These are phyloP conservation scores for Mycena crocata DNA, from an alignment of 768 basidiomycete species.

Conservation along the genomic window DNA sequence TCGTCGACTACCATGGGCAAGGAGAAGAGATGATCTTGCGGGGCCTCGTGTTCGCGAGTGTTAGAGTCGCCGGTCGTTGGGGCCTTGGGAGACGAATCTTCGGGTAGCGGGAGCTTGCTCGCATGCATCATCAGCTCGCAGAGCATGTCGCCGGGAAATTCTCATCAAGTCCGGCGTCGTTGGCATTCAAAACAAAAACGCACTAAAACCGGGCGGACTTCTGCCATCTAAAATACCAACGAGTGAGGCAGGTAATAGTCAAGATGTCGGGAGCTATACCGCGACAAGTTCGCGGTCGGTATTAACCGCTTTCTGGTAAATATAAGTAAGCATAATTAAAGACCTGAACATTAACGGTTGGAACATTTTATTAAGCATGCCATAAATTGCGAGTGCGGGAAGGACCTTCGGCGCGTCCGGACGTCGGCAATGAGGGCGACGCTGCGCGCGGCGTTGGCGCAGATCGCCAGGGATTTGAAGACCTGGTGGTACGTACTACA, in stretches of 20 bases:
- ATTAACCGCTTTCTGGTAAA: slow-evolving; percentile 48
- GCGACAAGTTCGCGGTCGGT: slow-evolving; percentile 50
- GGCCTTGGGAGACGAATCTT: not conserved
- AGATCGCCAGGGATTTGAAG: slow-evolving; percentile 68
- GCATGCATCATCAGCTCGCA: slow-evolving; percentile 24
- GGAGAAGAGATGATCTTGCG: slow-evolving; percentile 1
- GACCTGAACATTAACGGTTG: too few relatives aligned
- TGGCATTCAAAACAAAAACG: slow-evolving; percentile 4
- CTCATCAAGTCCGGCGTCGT: not conserved
- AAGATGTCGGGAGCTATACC: too few relatives aligned
- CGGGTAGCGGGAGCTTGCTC: slow-evolving; percentile 18
- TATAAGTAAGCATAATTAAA: too few relatives aligned
- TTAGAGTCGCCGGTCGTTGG: not conserved
- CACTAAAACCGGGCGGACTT: slow-evolving; percentile 28
- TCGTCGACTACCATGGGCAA: slow-evolving; percentile 26
- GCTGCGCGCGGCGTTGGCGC: slow-evolving; percentile 72
- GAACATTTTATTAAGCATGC: too few relatives aligned
- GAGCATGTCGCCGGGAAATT: slow-evolving; percentile 19
- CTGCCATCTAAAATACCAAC: slow-evolving; percentile 27
- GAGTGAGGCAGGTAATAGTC: too few relatives aligned
- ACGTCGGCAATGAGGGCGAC: slow-evolving; percentile 66
- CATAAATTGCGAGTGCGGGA: slow-evolving; percentile 26
- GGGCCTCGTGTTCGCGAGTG: not conserved
- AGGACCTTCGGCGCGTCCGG: slow-evolving; percentile 43
- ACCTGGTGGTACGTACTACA: not conserved